Evolutionary conservation across 768 basidiomycete genomes (phyloP), one percentile per base, ranked within the genome.

Genomic region (Coprinopsis sp.): DNA sequence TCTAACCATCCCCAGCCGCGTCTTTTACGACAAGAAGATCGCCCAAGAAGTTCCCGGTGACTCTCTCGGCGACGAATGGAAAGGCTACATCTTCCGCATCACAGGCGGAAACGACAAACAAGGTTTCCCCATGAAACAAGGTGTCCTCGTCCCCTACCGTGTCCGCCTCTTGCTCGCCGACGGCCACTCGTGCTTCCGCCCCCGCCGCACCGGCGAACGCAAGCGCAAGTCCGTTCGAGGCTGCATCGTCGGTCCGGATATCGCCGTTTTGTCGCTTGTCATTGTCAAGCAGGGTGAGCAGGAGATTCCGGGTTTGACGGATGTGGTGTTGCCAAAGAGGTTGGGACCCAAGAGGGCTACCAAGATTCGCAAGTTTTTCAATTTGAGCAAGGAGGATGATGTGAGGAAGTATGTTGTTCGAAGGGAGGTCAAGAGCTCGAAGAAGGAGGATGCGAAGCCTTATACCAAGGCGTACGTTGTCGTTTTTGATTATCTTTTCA

Each of bases 71-170:
- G 88, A 95, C 65, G 95, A 98, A 76, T 98, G 82, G 80, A 91
- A 89, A 67, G 95, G 95, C 49, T 97, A 96, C 74, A 72, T 97
- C 66, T 82, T 96, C 78, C 86, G 92, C 60, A 89, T 99, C 75
- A 94, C 91, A 24, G 94, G 94, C 60, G 91, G 95, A 54, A 97
- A 97, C 78, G 93, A 97, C 83, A 91, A 92, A 75, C 91, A 94
- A 68, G 92, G 93, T 63, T 95, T 96, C 80, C 92, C 93, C 38
- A 96, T 97, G 92, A 98, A 98, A 73, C 95, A 99, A 74, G 94
- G 95, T 74, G 89, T 97, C 56, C 87, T 98, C 51, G 80, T 95
- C 60, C 91, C 91, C 49, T 65, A 91, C 74, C 93, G 95, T 80
- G 91, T 94, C 58, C 77, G 81, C 52, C 87, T 99, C 55, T 89